Evolutionary conservation across 768 basidiomycete species (phyloP), one percentile per base, ranked within the genome.

Genomic region (Serpula lacrymans): DNA sequence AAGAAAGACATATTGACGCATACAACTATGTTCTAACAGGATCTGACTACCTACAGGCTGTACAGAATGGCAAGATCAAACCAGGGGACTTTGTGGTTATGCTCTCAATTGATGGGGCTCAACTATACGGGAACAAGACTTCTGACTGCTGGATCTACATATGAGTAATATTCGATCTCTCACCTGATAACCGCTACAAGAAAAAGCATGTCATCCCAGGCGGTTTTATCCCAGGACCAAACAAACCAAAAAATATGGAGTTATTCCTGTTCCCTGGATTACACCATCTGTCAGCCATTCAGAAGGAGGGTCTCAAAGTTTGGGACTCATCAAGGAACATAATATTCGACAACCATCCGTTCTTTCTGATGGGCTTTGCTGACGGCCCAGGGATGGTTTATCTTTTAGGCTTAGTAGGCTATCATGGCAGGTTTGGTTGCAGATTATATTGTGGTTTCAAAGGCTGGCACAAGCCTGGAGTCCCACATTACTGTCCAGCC

Each of bases 71-170:
- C 0, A 37, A 46, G 1, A 52, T 70, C 32, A 34, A 32, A 6
- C 22, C 37, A 2, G n/a, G 64, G 13, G 65, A 68, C 38, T 57
- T 54, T 6, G 28, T 65, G 8, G 46, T 70, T 5, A 47, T 65
- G 38, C 41, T 60, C 3, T 69, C 67, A 0, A 51, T 67, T 5
- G 64, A 71, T 39, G 68, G 68, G 4, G 59, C 63, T 0, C 68
- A 71, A 46, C 60, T 71, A 2, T 70, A 69, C 41, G 39, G 39
- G 5, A 50, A 51, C 44, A 70, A 70, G 45, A 25, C 8, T 1
- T 68, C 67, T 1, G 56, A 51, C 20, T 51, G 49, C 26, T 59
- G 58, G 55, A 50, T 60, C 2, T 50, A 47, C 17, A 65, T 70
- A n/a, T 66, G 63, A 64, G 42, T 69, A 6, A 34, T 71, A 4